phyloP scores from a whole-genome alignment of 345 rosid species.

The Melaleuca quinquenervia region DNA sequence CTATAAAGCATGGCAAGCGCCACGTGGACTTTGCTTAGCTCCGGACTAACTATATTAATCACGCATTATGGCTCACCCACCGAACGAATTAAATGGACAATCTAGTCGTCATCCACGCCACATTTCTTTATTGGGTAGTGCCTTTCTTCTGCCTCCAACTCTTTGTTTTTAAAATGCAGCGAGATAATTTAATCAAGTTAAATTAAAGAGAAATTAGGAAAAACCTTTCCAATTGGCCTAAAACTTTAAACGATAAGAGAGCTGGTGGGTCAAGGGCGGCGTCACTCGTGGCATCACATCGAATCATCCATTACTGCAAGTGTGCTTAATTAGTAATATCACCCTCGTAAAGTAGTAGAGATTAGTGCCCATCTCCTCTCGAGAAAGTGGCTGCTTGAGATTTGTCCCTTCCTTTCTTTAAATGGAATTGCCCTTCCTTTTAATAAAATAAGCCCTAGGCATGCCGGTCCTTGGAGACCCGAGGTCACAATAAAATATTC shows the following conservation, averaged over 20 bases:
- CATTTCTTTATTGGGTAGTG: not conserved
- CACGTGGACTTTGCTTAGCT: not conserved
- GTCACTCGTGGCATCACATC: not conserved
- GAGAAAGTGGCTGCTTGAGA: not conserved
- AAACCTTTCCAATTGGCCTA: not conserved
- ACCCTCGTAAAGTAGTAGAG: not conserved
- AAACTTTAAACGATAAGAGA: not conserved
- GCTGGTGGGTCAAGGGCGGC: not conserved
- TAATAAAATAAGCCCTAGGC: not conserved
- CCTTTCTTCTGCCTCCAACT: not conserved
- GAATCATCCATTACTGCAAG: not conserved
- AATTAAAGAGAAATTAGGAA: not conserved
- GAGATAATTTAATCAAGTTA: not conserved
- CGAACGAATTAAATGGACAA: not conserved
- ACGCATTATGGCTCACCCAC: not conserved
- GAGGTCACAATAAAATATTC: too few relatives aligned
- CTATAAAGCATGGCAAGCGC: not conserved
- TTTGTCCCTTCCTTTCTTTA: not conserved
- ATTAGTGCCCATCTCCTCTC: not conserved
- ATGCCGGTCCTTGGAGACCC: not conserved
- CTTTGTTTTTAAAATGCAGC: not conserved
- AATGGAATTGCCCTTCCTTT: not conserved
- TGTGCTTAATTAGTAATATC: not conserved
- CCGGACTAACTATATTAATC: not conserved
- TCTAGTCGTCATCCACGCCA: not conserved